These are phyloP conservation scores for Suillus subluteus DNA, from an alignment of 768 basidiomycete species.

Conservation along the genomic window DNA sequence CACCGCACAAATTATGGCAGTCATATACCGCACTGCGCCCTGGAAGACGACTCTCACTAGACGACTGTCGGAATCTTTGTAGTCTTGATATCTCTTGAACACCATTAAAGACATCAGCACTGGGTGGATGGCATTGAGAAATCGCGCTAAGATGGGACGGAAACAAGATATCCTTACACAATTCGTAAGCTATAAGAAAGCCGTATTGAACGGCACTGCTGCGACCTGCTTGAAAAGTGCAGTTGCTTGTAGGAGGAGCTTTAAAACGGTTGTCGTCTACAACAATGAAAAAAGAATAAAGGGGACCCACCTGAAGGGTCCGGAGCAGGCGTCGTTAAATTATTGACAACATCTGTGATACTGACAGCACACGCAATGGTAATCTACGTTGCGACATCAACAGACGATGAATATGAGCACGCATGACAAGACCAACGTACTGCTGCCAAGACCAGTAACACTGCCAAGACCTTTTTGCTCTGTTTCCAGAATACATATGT, in stretches of 20 bases:
- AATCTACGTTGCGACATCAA: neutral
- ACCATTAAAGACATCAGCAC: slow-evolving; percentile 1
- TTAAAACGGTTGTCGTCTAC: neutral
- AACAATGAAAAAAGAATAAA: neutral
- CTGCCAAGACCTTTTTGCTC: slow-evolving; percentile 3
- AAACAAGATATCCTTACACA: neutral
- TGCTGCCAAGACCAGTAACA: slow-evolving; percentile 3
- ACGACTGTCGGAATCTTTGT: neutral
- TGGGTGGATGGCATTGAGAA: neutral
- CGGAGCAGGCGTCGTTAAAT: too few species aligned
- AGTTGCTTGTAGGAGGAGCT: slow-evolving; percentile 1
- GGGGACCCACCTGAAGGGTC: neutral
- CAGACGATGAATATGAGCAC: neutral
- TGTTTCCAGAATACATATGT: slow-evolving; percentile 10
- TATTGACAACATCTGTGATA: neutral
- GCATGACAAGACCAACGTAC: neutral
- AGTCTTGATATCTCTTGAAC: slow-evolving; percentile 4
- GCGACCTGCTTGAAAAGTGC: slow-evolving; percentile 5
- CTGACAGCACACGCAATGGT: neutral
- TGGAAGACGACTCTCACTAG: neutral
- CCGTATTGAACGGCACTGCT: neutral
- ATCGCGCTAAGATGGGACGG: neutral
- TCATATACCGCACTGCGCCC: neutral
- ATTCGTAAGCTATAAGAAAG: neutral
- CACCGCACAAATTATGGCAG: slow-evolving; percentile 1